These are phyloP conservation scores for Puccinia hordei DNA, from an alignment of 1,284 basidiomycete species.

Conservation along the genomic window DNA sequence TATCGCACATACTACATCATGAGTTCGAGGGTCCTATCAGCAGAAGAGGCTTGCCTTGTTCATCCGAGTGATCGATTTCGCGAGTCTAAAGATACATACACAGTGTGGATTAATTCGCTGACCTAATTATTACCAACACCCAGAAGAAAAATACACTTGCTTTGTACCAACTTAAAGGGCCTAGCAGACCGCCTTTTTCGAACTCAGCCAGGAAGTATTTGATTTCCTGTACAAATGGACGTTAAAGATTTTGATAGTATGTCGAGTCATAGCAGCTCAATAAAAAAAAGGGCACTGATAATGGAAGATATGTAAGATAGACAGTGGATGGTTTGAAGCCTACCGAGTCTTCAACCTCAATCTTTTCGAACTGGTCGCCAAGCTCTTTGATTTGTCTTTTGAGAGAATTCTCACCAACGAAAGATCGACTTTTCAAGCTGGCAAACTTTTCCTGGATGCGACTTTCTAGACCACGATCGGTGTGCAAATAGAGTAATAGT, in stretches of 20 bases:
- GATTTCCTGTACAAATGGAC: constrained; percentile 26
- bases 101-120: not conserved
- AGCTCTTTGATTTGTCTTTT: constrained; percentile 10
- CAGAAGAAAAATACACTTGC: not conserved
- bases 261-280: too few species aligned
- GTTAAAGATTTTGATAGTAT: too few species aligned
- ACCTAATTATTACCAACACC: not conserved
- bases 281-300: not conserved
- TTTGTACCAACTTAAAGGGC: constrained; percentile 29
- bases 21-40: too few species aligned
- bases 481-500: constrained; percentile 25
- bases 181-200: constrained; percentile 16
- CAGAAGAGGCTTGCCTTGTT: constrained; percentile 2
- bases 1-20: too few species aligned
- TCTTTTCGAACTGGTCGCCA: constrained; percentile 9
- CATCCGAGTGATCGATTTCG: constrained; percentile 15
- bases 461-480: constrained; percentile 13
- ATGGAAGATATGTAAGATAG: not conserved
- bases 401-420: constrained; percentile 11
- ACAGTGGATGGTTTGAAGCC: not conserved
- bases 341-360: constrained; percentile 27
- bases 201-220: constrained; percentile 13
- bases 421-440: not conserved
- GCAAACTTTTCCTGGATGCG: not conserved
- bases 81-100: not conserved